Conservation (phyloP, 2,329 filamentous ascomycete species). For the Epichloe glyceriae region DNA sequence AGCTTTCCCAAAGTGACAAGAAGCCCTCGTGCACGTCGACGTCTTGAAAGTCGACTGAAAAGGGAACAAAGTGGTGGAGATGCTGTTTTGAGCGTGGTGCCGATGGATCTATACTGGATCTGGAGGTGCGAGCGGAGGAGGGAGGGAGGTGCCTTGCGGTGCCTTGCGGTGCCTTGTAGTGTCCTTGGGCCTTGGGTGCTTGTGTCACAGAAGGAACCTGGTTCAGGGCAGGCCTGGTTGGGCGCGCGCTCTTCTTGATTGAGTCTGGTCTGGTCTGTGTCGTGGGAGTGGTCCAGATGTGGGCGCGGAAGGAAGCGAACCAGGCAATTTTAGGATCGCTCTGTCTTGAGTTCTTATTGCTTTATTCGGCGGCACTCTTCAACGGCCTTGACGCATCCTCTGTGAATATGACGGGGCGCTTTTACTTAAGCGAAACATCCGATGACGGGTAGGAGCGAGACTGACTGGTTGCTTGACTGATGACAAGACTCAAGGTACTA, state of each 20-base stretch:
- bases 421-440: slow-evolving; percentile 2
- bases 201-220: neutral
- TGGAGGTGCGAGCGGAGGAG: slow-evolving; percentile 39
- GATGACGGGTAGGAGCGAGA: neutral
- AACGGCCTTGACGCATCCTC: slow-evolving; percentile 7
- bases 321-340: slow-evolving; percentile 2
- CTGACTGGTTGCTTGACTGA: neutral
- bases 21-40: slow-evolving; percentile 13
- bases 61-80: slow-evolving; percentile 45
- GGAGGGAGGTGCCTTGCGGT: slow-evolving; percentile 34
- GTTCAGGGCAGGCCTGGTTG: neutral
- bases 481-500: neutral
- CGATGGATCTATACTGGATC: slow-evolving; percentile 54
- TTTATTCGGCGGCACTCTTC: slow-evolving; percentile 5
- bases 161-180: slow-evolving; percentile 13
- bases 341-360: slow-evolving; percentile 7
- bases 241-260: slow-evolving; percentile 23
- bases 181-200: neutral
- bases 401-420: slow-evolving; percentile 4
- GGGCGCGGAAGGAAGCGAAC: slow-evolving; percentile 25
- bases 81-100: slow-evolving; percentile 52
- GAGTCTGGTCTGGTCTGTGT: slow-evolving; percentile 20
- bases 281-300: slow-evolving; percentile 7
- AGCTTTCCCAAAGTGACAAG: slow-evolving; percentile 15
- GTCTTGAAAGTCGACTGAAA: slow-evolving; percentile 23